Evolutionary conservation across 805 yeast genomes (phyloP), one percentile per base, ranked within the genome.

Genomic region (Starmerella bombicola): DNA sequence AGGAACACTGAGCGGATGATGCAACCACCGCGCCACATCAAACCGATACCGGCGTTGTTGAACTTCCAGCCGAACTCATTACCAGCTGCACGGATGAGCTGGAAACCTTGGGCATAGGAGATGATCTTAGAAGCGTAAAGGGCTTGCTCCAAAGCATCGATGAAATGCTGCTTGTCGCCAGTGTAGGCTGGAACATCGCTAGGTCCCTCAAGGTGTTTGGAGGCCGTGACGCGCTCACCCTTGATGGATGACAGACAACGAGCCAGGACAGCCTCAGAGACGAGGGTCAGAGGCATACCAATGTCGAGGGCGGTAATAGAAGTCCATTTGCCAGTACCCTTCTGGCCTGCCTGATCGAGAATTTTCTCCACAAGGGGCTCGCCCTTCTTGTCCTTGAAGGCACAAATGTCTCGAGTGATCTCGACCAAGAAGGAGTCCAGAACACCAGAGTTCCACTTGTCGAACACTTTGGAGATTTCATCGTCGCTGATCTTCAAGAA

Each of bases 21-120:
- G 76, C 98, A 88, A 58, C 98, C 98, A 72, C 98, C 98, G 76
- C 98, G 80, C 98, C 98, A 88, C 97, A 88, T 88, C 60, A 91
- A 76, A 56, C 97, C 97, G 58, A 91, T 91, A 46, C 94, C 91
- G 57, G 97, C 95, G 78, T 83, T 81, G 80, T 88, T 91, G 64
- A 88, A 74, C 67, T 82, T 78, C 98, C 98, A 88, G 61, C 78
- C 78, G 75, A 84, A 88, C 66, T 84, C 94, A 68, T 75, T 79
- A 55, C 95, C 97, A 56, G 97, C 97, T 69, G 88, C 95, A 67
- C 93, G 83, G 70, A 88, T 85, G 64, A 88, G 76, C 96, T 88
- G 91, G 82, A 88, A 88, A 66, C 98, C 98, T 74, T 88, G 98
- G 55, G 97, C 94, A 66, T 88, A 88, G 31, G 97, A 91, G 64